These are phyloP conservation scores for Castanospermum australe DNA, from an alignment of 306 rosid species.

Conservation along the genomic window DNA sequence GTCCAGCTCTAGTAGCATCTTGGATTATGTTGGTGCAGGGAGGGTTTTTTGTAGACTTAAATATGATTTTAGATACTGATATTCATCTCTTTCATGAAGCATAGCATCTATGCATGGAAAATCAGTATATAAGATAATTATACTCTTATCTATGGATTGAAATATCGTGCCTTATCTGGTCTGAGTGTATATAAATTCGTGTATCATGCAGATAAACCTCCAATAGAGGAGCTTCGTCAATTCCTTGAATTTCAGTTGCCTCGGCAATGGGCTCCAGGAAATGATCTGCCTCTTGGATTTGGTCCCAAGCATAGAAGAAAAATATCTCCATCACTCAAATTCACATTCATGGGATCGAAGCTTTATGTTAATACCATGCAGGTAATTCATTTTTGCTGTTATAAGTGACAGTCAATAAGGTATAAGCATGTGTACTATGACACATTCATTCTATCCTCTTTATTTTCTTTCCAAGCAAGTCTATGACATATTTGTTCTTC, in stretches of 20 bases:
- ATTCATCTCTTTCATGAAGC: not conserved
- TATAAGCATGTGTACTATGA: too few species aligned
- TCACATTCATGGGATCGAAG: conserved; percentile 58
- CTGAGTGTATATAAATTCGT: not conserved
- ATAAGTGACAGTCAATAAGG: not conserved
- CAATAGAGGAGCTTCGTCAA: conserved; percentile 56
- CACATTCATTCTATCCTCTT: too few species aligned
- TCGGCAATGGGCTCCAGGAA: conserved; percentile 64
- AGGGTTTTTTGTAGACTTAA: not conserved
- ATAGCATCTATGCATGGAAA: not conserved
- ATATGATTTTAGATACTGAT: not conserved
- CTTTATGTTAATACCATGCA: conserved; percentile 55
- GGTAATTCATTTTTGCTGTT: conserved; percentile 35
- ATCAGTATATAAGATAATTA: not conserved
- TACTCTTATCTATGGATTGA: not conserved
- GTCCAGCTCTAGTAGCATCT: not conserved
- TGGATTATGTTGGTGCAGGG: not conserved
- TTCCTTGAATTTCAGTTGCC: conserved; percentile 67
- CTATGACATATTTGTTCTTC: too few species aligned
- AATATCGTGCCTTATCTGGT: not conserved
- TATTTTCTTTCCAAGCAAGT: too few species aligned
- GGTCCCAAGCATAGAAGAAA: conserved; percentile 40
- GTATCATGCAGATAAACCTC: conserved; percentile 56
- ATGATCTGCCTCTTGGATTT: conserved; percentile 43
- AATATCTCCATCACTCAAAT: conserved; percentile 49